phyloP scores from a whole-genome alignment of 805 yeast genomes.

The Kuraishia ogatae region DNA sequence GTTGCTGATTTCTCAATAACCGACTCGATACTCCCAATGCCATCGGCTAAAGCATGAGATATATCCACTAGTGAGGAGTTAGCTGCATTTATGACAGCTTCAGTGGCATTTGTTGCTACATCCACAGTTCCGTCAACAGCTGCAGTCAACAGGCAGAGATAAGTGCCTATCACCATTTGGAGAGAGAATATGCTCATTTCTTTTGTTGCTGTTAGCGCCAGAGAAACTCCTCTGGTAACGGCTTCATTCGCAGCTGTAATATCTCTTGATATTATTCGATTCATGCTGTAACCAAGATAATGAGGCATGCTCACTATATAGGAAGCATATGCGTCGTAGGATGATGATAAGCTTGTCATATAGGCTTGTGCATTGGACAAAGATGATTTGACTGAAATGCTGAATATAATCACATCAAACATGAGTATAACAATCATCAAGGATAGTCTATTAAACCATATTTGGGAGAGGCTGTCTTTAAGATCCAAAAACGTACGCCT shows the following conservation, averaged over 20 bases:
- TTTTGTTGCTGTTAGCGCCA: slow-evolving; percentile 49
- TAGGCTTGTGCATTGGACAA: slow-evolving; percentile 29
- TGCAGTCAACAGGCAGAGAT: slow-evolving; percentile 72
- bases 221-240: slow-evolving; percentile 30
- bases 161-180: slow-evolving; percentile 77
- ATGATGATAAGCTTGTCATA: slow-evolving; percentile 35
- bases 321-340: slow-evolving; percentile 31
- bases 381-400: slow-evolving; percentile 32
- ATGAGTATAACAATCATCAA: slow-evolving; percentile 44
- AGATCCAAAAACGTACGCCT: slow-evolving; percentile 34
- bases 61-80: slow-evolving; percentile 48
- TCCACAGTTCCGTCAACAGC: slow-evolving; percentile 65
- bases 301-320: slow-evolving; percentile 40
- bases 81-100: slow-evolving; percentile 47
- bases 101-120: slow-evolving; percentile 68
- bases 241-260: slow-evolving; percentile 41
- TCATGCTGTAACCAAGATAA: slow-evolving; percentile 46
- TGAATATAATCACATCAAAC: slow-evolving; percentile 54
- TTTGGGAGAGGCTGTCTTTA: slow-evolving; percentile 50
- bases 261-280: slow-evolving; percentile 36
- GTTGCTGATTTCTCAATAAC: slow-evolving; percentile 47
- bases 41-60: slow-evolving; percentile 58
- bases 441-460: slow-evolving; percentile 60
- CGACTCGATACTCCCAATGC: slow-evolving; percentile 50
- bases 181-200: slow-evolving; percentile 53